phyloP scores from a whole-genome alignment of 352 stramenopile genomes.

The Globisporangium viniferum region DNA sequence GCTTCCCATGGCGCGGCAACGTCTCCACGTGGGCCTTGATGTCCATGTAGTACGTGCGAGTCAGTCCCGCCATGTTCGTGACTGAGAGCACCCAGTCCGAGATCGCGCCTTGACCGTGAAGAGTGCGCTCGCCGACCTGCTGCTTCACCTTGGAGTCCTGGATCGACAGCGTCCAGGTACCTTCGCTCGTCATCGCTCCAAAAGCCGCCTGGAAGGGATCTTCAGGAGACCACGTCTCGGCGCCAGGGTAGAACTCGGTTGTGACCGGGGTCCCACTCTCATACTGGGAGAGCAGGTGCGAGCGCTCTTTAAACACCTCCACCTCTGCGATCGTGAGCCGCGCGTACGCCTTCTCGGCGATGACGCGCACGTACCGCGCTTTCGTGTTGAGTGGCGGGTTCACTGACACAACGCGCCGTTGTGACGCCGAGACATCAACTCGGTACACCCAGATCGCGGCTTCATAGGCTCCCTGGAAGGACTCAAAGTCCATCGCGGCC shows the following conservation, averaged over 20 bases:
- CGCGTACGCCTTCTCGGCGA: slow-evolving; percentile 35
- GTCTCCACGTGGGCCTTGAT: slow-evolving; percentile 54
- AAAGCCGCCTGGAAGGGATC: slow-evolving; percentile 58
- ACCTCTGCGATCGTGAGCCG: slow-evolving; percentile 71
- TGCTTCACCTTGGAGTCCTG: slow-evolving; percentile 27
- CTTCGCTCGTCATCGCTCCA: slow-evolving; percentile 41
- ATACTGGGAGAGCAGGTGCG: slow-evolving; percentile 59
- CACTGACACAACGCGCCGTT: slow-evolving; percentile 35
- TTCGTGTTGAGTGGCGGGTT: slow-evolving; percentile 39
- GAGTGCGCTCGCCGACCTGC: slow-evolving; percentile 7
- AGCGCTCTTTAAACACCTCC: slow-evolving; percentile 59
- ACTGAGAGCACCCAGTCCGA: slow-evolving; percentile 73
- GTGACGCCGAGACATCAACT: slow-evolving; percentile 21
- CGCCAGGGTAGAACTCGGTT: slow-evolving; percentile 40
- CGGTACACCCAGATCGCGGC: slow-evolving; percentile 45
- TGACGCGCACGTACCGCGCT: slow-evolving; percentile 64
- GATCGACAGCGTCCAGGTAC: slow-evolving; percentile 58
- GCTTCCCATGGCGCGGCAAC: slow-evolving; percentile 64
- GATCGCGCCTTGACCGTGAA: slow-evolving; percentile 47
- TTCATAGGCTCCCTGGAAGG: slow-evolving; percentile 44
- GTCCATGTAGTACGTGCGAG: slow-evolving; percentile 61
- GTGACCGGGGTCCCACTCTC: slow-evolving; percentile 46
- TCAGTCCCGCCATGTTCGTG: slow-evolving; percentile 58
- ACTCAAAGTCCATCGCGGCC: slow-evolving; percentile 54
- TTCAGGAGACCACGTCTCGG: slow-evolving; percentile 57